These are phyloP conservation scores for Fusarium equiseti DNA, from an alignment of 2,329 filamentous ascomycete genomes.

Conservation along the genomic window DNA sequence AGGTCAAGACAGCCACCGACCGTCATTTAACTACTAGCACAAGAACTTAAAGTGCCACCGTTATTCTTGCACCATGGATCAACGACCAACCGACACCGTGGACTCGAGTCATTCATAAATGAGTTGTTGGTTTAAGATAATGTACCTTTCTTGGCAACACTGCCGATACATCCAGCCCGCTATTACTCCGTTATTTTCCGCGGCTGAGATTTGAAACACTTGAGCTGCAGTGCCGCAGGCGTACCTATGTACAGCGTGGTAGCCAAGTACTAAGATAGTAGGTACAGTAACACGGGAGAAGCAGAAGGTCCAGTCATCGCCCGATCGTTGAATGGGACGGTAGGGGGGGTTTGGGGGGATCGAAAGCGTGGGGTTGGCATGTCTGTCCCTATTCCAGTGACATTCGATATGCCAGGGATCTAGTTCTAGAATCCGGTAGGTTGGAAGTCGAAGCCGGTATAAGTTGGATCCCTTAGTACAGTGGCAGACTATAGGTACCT, in stretches of 20 bases:
- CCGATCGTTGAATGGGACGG: constrained; percentile 7
- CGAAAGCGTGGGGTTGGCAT: constrained; percentile 31
- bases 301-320: constrained; percentile 1
- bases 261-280: background rate
- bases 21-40: background rate
- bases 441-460: constrained; percentile 5
- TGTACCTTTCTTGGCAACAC: constrained; percentile 3
- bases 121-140: background rate
- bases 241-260: too few species aligned
- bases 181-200: constrained; percentile 21
- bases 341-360: background rate
- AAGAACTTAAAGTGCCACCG: background rate
- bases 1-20: background rate
- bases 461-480: background rate
- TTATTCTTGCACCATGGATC: background rate
- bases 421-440: constrained; percentile 14
- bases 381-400: constrained; percentile 8
- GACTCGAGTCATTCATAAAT: constrained; percentile 14
- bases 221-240: background rate
- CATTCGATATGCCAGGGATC: constrained; percentile 21
- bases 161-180: constrained; percentile 19
- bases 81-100: background rate
- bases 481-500: background rate
- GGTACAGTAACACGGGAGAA: background rate
- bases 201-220: constrained; percentile 3